Evolutionary conservation across 2,329 filamentous ascomycete genomes (phyloP), one percentile per base, ranked within the genome.

Genomic region (Myriosclerotinia scirpicola): DNA sequence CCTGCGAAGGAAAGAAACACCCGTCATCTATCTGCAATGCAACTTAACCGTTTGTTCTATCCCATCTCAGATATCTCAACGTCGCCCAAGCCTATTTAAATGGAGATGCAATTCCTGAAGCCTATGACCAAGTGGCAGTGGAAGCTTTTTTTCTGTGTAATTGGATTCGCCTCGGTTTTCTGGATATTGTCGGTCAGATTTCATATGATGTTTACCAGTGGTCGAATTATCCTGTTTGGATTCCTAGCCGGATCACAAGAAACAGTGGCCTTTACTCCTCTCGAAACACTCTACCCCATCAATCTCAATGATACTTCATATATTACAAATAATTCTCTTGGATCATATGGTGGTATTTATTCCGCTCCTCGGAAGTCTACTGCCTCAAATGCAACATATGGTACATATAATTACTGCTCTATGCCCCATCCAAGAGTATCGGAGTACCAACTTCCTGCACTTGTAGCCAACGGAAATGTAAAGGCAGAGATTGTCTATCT

Each of bases 341-440:
- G 76, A 17, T 77, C 76, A 0, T 77, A 79, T 68, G 78, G 78
- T 2, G 78, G 77, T 17, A 74, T 75, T 58, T 79, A 79, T 68
- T 69, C 69, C 14, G 77, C 77, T 7, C 69, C 73, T 1, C 72
- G 68, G 0, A 55, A 73, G 60, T 38, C 69, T 11, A 46, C 74
- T 34, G 15, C 34, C 15, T 44, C 68, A 0, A 61, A 61, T 11
- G 63, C 72, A 14, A 66, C 71, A 0, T 74, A 76, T n/a, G 76
- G 76, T n/a, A 69, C 66, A 36, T 79, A 79, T 65, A 74, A 79
- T 62, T 79, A 79, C 65, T 79, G 78, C 53, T 74, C 74, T 17
- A 79, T 79, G 78, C 78, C 78, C 14, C 78, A 79, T 71, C 78
- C 78, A 2, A 76, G 75, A 46, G 63, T 55, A 17, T 64, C 74